Evolutionary conservation across 2,329 filamentous ascomycete species (phyloP).

Genomic region (Colletotrichum sp.): DNA sequence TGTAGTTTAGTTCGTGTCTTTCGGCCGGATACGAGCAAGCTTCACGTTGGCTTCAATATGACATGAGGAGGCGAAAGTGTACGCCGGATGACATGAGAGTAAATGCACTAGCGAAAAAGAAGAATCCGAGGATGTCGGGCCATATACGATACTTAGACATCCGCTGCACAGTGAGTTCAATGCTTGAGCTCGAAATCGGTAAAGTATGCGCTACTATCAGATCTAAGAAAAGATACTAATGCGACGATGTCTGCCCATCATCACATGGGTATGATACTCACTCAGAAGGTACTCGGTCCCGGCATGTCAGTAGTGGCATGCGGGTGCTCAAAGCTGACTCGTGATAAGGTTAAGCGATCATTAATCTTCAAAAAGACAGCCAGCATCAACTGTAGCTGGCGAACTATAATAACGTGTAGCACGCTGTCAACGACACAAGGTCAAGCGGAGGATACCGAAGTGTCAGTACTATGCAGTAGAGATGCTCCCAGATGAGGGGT

Average conservation of each 20-base stretch:
- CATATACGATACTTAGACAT: not conserved
- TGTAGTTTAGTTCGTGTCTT: not conserved
- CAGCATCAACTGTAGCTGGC: not conserved
- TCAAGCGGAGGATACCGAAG: not conserved
- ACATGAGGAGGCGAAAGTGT: not conserved
- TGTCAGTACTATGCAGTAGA: not conserved
- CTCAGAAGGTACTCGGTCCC: not conserved
- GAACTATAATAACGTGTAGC: not conserved
- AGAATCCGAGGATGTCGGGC: not conserved
- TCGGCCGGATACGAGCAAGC: not conserved
- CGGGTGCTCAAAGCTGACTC: not conserved
- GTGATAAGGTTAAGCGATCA: not conserved
- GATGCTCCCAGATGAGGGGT: not conserved
- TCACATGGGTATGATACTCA: not conserved
- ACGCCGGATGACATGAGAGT: not conserved
- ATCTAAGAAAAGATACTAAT: not conserved
- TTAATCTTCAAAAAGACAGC: not conserved
- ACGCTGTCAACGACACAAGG: not conserved
- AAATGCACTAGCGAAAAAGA: not conserved
- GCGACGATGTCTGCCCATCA: not conserved
- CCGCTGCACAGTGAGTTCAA: not conserved
- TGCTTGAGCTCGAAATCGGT: not conserved
- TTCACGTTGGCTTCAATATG: not conserved
- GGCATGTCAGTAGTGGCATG: not conserved
- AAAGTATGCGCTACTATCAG: not conserved